Evolutionary conservation across 352 stramenopile species (phyloP), one percentile per base, ranked within the genome.

Genomic region (Globisporangium takayamanum): DNA sequence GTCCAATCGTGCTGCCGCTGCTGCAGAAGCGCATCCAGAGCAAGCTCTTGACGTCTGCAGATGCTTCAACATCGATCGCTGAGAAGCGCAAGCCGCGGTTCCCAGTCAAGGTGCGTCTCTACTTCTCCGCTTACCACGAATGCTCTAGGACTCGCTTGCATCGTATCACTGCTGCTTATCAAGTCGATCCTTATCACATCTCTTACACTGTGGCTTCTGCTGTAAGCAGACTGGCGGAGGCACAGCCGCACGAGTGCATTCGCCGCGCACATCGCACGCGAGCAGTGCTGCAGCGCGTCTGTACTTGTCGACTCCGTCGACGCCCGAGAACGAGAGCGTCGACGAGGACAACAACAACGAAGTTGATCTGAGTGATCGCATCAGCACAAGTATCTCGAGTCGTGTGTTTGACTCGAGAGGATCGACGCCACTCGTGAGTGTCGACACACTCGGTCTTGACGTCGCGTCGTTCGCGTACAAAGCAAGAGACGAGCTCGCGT

Each of bases 401-500:
- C 52, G 28, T 25, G 20, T 33, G 12, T 44, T 62, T 20, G 26
- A 5, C 3, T 67, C 30, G 45, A 44, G 42, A 50, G 37, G 39
- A 53, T 14, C 47, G 48, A 62, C 63, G 45, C 59, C 49, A 44
- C 71, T 86, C 22, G 75, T 72, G 18, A 68, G 74, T 14, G 64
- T 90, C 10, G 56, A 81, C 22, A 57, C 64, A 18, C 72, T 90
- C 12, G 78, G 80, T 5, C 59, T 90, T 25, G 74, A 86, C 55
- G 66, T 90, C 50, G 70, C 68, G 8, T 73, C 73, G 11, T 89
- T 87, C 51, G 55, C 61, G 22, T 89, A 88, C 65, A 76, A 59
- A 63, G 55, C 56, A 6, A 60, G 66, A 25, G 66, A 62, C 22
- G 46, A 60, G 22, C 33, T 60, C 25, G 39, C 37, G 33, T 66